A percentile compares a stretch with the other conserved stretches of the same genome.
Conservation (phyloP, 371 early-diverging fungal species). For the Zychaea mexicana region DNA sequence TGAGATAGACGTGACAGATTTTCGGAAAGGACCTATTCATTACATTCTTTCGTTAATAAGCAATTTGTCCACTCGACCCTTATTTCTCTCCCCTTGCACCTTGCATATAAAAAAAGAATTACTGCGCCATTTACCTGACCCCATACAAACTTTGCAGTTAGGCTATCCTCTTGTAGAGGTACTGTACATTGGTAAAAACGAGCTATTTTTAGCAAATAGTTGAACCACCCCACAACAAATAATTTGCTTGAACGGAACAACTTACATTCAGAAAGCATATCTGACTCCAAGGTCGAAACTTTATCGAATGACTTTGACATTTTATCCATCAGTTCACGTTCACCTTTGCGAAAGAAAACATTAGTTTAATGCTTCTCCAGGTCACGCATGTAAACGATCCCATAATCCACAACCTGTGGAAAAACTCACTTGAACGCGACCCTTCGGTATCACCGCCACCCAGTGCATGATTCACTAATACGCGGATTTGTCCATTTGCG, state of each 20-base stretch:
- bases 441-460: conserved; percentile 29
- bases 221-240: too few relatives aligned
- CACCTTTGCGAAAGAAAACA: conserved; percentile 27
- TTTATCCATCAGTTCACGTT: conserved; percentile 52
- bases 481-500: conserved; percentile 66
- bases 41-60: neutral
- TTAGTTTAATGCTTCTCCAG: neutral
- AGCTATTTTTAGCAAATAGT: neutral
- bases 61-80: neutral
- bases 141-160: conserved; percentile 71
- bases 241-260: too few relatives aligned
- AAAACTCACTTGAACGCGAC: conserved; percentile 16
- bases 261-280: conserved; percentile 64
- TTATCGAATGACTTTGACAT: conserved; percentile 54
- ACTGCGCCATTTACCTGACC: conserved; percentile 49
- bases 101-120: neutral
- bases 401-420: neutral
- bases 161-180: conserved; percentile 54
- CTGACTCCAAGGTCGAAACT: conserved; percentile 62
- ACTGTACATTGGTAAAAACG: conserved; percentile 22
- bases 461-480: conserved; percentile 50
- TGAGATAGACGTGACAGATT: conserved; percentile 65
- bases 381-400: too few relatives aligned
- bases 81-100: neutral
- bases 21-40: conserved; percentile 55